Conservation (phyloP, 2,329 filamentous ascomycete genomes). For the Cladophialophora chaetospira region DNA sequence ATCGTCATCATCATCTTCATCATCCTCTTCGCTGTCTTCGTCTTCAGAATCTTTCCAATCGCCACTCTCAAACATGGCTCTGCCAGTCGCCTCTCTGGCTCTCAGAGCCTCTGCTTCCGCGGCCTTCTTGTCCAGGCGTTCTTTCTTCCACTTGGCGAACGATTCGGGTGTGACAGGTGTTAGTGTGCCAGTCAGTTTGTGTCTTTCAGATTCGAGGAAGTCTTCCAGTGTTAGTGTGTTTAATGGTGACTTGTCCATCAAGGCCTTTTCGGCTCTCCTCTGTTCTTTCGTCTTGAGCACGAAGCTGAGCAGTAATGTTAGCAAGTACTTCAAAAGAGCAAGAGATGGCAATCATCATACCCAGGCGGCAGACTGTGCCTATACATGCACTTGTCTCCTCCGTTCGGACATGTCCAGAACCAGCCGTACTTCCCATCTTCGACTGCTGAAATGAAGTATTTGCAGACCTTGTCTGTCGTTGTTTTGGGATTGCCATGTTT, state of each 20-base stretch:
- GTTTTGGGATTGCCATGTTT: constrained; percentile 98
- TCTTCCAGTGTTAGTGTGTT: constrained; percentile 95
- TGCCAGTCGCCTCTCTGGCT: constrained; percentile 93
- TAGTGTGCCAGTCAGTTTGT: constrained; percentile 87
- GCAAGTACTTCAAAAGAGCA: constrained; percentile 6
- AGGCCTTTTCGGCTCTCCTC: constrained; percentile 88
- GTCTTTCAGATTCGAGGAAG: constrained; percentile 92
- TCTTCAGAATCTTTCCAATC: constrained; percentile 75
- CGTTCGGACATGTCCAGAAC: constrained; percentile 98
- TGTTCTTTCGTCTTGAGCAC: constrained; percentile 98
- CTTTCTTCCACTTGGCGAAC: constrained; percentile 97
- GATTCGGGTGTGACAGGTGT: constrained; percentile 91
- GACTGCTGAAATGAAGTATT: constrained; percentile 94
- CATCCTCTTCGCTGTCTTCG: constrained; percentile 63
- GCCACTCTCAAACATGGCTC: constrained; percentile 93
- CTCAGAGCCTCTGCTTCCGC: constrained; percentile 87
- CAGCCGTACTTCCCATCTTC: constrained; percentile 99
- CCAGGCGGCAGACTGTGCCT: constrained; percentile 92
- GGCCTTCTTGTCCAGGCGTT: constrained; percentile 90
- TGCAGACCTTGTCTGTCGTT: constrained; percentile 98
- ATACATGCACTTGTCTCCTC: constrained; percentile 97
- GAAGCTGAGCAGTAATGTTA: constrained; percentile 61
- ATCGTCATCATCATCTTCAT: constrained; percentile 61
- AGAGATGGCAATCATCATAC: constrained; percentile 56
- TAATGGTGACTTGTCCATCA: constrained; percentile 92